Base-by-base conservation (phyloP, 768 basidiomycete species). In the Lyophyllum semitale region DNA sequence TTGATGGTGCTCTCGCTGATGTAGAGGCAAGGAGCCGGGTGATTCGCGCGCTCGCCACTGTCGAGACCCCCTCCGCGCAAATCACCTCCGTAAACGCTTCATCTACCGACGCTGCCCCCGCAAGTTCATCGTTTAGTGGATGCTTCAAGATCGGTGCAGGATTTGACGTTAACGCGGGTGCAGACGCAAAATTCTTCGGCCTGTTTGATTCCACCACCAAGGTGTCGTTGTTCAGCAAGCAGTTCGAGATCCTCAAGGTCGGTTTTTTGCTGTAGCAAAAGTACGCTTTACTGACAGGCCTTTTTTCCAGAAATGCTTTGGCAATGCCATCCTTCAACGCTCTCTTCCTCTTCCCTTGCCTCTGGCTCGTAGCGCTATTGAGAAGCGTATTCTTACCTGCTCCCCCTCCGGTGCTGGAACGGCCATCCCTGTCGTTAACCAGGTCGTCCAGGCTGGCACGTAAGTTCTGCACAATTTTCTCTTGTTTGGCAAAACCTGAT, bases 171-270 rank as follows among this genome's bases (percentile, higher is more conserved):
- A 75, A 72, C 54, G 74, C 71, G 18, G 76, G 76, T 2, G 78
- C 77, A 3, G 61, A 70, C 35, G 75, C 66, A 5, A 54, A 61
- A 26, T 77, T 80, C 64, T 78, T 78, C 54, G 67, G 68, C 5
- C 53, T 80, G 1, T 78, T 79, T 63, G 65, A 74, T 51, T 55
- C 58, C 13, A 64, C 46, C 20, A 72, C 68, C 0, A 60, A 65
- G 53, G 62, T 75, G 11, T 49, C 65, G 8, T 56, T 80, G 27
- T 77, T 76, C 58, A 62, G 53, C 40, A 72, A 73, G 57, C 60
- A 74, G 8, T 75, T 74, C 46, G 63, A 72, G 33, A 49, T 78
- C 2, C 71, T 74, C 69, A 70, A 77, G 63, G 75, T 76, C 25
- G 23, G 58, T 59, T 22, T 30, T 2, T n/a, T 12, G 8, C 38